These are phyloP conservation scores for Arachnomyces sp. DNA, from an alignment of 2,329 filamentous ascomycete species.

Conservation along the genomic window DNA sequence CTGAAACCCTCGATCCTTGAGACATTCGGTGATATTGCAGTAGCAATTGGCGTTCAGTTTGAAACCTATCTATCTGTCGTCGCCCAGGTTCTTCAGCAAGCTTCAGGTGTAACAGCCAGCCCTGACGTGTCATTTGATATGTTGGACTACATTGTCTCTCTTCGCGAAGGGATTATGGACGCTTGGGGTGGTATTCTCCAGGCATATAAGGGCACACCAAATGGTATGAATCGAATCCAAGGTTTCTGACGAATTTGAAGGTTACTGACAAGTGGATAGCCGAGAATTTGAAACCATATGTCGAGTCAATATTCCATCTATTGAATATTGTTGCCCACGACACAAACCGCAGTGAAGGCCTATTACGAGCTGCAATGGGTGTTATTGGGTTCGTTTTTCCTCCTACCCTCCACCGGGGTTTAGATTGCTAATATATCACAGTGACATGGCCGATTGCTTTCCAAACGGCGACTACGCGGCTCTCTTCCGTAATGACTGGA, in stretches of 20 bases:
- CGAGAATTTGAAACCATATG: constrained; percentile 64
- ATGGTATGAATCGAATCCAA: constrained; percentile 23
- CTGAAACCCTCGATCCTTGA: constrained; percentile 98
- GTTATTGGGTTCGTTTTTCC: constrained; percentile 71
- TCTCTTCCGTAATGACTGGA: constrained; percentile 85
- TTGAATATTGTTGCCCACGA: constrained; percentile 75
- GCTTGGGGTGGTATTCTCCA: constrained; percentile 96
- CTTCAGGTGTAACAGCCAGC: constrained; percentile 70
- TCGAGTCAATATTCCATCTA: constrained; percentile 79
- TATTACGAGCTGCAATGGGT: constrained; percentile 93
- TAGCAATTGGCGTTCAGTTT: constrained; percentile 84
- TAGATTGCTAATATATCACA: constrained; percentile 28
- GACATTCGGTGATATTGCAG: constrained; percentile 95
- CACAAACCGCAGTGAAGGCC: constrained; percentile 78
- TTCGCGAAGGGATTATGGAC: constrained; percentile 97
- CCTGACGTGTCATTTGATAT: constrained; percentile 85
- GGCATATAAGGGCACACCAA: constrained; percentile 68
- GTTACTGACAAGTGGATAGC: constrained; percentile 41
- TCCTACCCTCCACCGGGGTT: constrained; percentile 29
- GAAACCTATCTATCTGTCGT: constrained; percentile 90
- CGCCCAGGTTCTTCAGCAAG: constrained; percentile 88
- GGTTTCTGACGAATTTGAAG: constrained; percentile 4
- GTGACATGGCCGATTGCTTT: constrained; percentile 90
- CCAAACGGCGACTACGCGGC: constrained; percentile 78
- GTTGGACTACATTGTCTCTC: constrained; percentile 89